Evolutionary conservation across 495 filamentous ascomycete species (phyloP), one percentile per base, ranked within the genome.

Genomic region (Podospora bellae-mahoneyi): DNA sequence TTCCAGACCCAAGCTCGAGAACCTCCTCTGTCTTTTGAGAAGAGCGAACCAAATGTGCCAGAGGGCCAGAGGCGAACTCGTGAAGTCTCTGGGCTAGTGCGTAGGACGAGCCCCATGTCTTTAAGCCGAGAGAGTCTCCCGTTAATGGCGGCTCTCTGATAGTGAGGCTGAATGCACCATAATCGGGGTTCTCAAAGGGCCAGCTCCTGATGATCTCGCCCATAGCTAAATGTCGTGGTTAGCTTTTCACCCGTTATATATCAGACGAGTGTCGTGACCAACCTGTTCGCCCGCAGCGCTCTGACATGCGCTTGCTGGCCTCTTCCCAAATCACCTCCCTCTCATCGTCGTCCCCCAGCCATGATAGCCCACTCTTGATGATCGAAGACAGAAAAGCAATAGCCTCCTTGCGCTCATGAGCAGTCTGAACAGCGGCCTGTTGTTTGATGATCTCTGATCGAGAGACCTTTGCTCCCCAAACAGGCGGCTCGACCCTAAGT

Each of bases 41-140:
- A 48, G 39, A 48, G 32, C 39, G 2, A 61, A 85, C 69, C 18
- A 85, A 64, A 61, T 83, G 80, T 1, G 74, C 68, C 13, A 85
- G 70, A 10, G 77, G 74, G 0, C 71, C 71, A 26, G 69, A 66
- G 4, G 76, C 72, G 27, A 86, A 76, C n/a, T 71, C 62, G 4
- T 76, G 72, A 2, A 98, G 87, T 15, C 89, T 88, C 70, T 88
- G 91, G 0, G 95, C 90, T 19, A 99, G 89, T 3, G 96, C 85
- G 74, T 91, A 95, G 0, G 92, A 92, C 0, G 92, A 92, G 0
- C 91, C 88, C 94, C 94, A 97, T 0, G 94, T 97, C 74, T 97
- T 97, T 73, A 93, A 85, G 13, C 95, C 95, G 18, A 97, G 85
- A 66, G 94, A 90, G 76, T 97, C 95, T 3, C 89, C 87, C 0